phyloP scores from a whole-genome alignment of 148 eudicot genomes.

The Amaranthus hypochondriacus region DNA sequence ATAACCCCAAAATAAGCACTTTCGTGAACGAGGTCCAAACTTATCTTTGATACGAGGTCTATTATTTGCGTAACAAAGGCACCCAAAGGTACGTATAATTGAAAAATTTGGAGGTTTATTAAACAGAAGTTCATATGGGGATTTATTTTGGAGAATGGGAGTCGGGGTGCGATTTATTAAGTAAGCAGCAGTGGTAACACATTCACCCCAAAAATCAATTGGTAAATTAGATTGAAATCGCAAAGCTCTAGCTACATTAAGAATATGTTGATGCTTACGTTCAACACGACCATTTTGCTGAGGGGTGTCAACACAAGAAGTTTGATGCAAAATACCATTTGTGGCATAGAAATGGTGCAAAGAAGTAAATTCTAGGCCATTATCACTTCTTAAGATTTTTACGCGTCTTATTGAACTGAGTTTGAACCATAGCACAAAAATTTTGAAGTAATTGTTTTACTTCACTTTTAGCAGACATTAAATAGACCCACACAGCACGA shows the following conservation, averaged over 20 bases:
- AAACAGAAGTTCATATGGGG: not conserved
- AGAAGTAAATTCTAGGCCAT: not conserved
- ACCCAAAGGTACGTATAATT: not conserved
- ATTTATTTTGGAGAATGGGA: not conserved
- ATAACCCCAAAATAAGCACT: not conserved
- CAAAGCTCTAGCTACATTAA: not conserved
- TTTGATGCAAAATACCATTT: not conserved
- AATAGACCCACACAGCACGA: not conserved
- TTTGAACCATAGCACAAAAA: constrained; percentile 4
- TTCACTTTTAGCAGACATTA: not conserved
- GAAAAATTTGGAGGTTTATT: not conserved
- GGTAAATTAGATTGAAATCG: not conserved
- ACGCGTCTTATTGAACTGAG: not conserved
- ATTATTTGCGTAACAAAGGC: not conserved
- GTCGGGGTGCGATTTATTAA: not conserved
- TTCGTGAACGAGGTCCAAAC: not conserved
- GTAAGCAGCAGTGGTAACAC: not conserved
- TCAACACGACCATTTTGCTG: no score
- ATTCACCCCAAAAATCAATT: not conserved
- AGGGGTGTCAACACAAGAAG: no score
- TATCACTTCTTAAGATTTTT: constrained; percentile 2
- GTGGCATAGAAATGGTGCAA: not conserved
- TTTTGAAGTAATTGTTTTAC: not conserved
- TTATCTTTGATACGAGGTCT: not conserved
- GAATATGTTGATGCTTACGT: no score